A percentile compares a stretch with the other conserved stretches of the same genome.
Evolutionary conservation across 2,329 filamentous ascomycete genomes (phyloP).

Genomic region (Colletotrichum cereale): DNA sequence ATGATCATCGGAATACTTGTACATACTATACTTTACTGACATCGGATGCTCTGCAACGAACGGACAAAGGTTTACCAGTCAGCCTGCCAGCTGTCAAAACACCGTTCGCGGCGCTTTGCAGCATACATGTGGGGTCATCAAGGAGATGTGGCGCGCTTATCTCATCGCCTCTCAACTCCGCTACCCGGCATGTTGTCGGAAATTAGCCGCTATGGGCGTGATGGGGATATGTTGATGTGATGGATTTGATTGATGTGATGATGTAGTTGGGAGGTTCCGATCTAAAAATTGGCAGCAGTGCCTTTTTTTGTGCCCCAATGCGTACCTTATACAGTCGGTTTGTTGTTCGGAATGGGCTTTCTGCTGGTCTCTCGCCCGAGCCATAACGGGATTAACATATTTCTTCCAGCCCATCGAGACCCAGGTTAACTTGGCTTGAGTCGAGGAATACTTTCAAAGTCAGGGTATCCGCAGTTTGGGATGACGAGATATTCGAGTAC

Average conservation of each 20-base stretch:
- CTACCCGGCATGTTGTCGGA: background rate
- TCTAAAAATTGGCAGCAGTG: too few species aligned
- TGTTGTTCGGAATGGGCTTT: background rate
- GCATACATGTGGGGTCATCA: slow-evolving; percentile 30
- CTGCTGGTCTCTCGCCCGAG: background rate
- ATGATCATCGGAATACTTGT: too few species aligned
- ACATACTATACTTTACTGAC: too few species aligned
- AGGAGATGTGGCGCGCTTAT: slow-evolving; percentile 9
- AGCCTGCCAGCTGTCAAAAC: background rate
- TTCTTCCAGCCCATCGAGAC: background rate
- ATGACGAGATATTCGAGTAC: background rate
- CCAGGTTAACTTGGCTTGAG: background rate
- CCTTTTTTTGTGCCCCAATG: too few species aligned
- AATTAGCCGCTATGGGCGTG: too few species aligned
- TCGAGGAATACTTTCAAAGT: too few species aligned
- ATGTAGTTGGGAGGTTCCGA: too few species aligned
- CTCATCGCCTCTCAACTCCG: slow-evolving; percentile 2
- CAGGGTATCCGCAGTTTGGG: background rate
- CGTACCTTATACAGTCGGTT: too few species aligned
- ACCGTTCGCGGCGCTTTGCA: slow-evolving; percentile 28
- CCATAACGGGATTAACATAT: background rate
- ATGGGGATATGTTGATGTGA: too few species aligned
- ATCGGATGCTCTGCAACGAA: background rate
- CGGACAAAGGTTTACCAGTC: too few species aligned
- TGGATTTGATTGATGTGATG: too few species aligned